These are phyloP conservation scores for Aspergillus sp. DNA, from an alignment of 2,329 filamentous ascomycete genomes.

Conservation along the genomic window DNA sequence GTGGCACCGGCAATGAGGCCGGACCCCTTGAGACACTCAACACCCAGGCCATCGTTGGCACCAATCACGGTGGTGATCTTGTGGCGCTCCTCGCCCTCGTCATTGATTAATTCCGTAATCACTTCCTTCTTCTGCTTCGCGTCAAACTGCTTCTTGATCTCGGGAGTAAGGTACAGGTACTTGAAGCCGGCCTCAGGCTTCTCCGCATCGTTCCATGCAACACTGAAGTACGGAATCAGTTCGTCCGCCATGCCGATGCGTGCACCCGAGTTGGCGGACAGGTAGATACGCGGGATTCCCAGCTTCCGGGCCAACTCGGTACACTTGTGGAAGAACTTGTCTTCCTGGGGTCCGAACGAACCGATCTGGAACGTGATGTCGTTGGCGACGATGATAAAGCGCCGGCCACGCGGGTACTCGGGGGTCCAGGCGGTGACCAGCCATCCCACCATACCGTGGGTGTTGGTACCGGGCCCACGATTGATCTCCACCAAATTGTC, in stretches of 20 bases:
- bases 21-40: constrained; percentile 93
- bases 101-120: constrained; percentile 77
- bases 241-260: constrained; percentile 95
- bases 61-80: constrained; percentile 92
- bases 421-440: constrained; percentile 89
- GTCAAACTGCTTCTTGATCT: constrained; percentile 78
- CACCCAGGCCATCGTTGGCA: constrained; percentile 90
- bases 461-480: constrained; percentile 90
- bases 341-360: constrained; percentile 91
- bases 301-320: constrained; percentile 90
- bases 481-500: constrained; percentile 89
- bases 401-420: constrained; percentile 85
- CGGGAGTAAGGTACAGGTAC: constrained; percentile 87
- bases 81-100: constrained; percentile 82
- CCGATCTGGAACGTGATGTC: constrained; percentile 99
- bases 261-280: constrained; percentile 97
- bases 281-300: constrained; percentile 92
- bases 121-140: constrained; percentile 66
- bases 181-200: constrained; percentile 88
- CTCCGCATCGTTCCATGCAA: constrained; percentile 81
- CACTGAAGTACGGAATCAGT: constrained; percentile 92
- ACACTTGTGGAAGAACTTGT: constrained; percentile 98
- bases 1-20: constrained; percentile 97
- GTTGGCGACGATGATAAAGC: constrained; percentile 95
- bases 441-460: constrained; percentile 98